phyloP scores from a whole-genome alignment of 495 filamentous ascomycete genomes.

The Penicillium angulare region DNA sequence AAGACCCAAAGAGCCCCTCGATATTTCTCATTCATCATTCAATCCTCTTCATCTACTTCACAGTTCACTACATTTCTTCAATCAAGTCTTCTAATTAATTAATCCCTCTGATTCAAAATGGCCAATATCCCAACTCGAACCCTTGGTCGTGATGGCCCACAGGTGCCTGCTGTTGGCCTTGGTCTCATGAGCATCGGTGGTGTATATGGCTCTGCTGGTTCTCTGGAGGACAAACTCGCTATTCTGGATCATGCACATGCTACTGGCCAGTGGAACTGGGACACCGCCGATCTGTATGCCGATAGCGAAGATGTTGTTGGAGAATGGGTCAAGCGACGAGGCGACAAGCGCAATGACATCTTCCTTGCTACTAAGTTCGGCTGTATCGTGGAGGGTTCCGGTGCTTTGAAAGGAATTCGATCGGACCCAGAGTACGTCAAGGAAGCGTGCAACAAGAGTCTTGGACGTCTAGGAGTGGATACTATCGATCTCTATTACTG shows the following conservation, averaged over 20 bases:
- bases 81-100: too few relatives aligned
- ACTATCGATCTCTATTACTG: constrained; percentile 63
- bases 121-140: constrained; percentile 27
- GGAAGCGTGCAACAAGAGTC: constrained; percentile 48
- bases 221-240: constrained; percentile 29
- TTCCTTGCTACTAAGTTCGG: constrained; percentile 61
- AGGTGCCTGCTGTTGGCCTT: constrained; percentile 52
- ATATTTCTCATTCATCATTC: background rate
- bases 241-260: constrained; percentile 49
- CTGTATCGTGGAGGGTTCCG: constrained; percentile 15
- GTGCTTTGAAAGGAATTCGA: too few relatives aligned
- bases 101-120: constrained; percentile 17
- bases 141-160: constrained; percentile 53
- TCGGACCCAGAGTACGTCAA: constrained; percentile 55
- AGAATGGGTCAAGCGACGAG: constrained; percentile 55
- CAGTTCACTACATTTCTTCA: too few relatives aligned
- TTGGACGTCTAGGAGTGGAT: constrained; percentile 50
- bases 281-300: constrained; percentile 50
- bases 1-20: background rate
- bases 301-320: constrained; percentile 51
- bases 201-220: constrained; percentile 42
- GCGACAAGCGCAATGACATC: constrained; percentile 55
- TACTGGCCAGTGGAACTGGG: constrained; percentile 59
- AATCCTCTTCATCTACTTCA: too few relatives aligned
- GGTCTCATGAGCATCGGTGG: constrained; percentile 54